Evolutionary conservation across 257 asterid species (phyloP), one percentile per base, ranked within the genome.

Genomic region (Capsicum pubescens): DNA sequence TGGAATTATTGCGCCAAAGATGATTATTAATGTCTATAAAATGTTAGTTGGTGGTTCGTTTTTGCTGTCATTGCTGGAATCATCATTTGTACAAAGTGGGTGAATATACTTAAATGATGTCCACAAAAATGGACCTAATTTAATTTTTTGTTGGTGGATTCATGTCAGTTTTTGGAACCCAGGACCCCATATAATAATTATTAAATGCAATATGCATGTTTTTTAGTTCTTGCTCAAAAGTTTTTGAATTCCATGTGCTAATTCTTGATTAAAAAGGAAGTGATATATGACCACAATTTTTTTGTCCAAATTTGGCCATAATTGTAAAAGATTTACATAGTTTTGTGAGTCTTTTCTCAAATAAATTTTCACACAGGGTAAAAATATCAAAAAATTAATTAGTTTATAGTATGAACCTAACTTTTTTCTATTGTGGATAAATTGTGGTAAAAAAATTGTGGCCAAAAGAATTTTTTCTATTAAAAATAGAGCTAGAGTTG

Each of bases 41-140:
- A 26, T 14, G 48, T 44, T 71, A 26, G 19, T 52, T 26, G 64
- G 81, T 76, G 63, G 48, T 76, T 54, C 63, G 11, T 8, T 52
- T 76, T 76, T 54, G 64, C 64, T 76, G 52, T 76, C 81, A 52
- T 21, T 76, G 81, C 48, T 76, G 64, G 81, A 76, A 76, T 10
- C 81, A 54, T 76, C 81, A 76, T 54, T 68, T 69, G 58, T 32
- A 83, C 67, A 54, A 66, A 54, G 81, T 54, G 63, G 81, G 48
- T 26, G 48, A 57, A 76, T 50, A 7, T 10, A 46, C n/a, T 50
- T 74, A 6, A 50, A 74, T 74, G 61, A 50, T 50, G 21, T 11
- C 16, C 15, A 74, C n/a, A 50, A 74, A 50, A 52, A 21, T 8
- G 4, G 48, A 4, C 63, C 6, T 50, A 52, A 14, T 76, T 52